Conservation (phyloP, 352 stramenopile species). For the Globisporangium spinosum region DNA sequence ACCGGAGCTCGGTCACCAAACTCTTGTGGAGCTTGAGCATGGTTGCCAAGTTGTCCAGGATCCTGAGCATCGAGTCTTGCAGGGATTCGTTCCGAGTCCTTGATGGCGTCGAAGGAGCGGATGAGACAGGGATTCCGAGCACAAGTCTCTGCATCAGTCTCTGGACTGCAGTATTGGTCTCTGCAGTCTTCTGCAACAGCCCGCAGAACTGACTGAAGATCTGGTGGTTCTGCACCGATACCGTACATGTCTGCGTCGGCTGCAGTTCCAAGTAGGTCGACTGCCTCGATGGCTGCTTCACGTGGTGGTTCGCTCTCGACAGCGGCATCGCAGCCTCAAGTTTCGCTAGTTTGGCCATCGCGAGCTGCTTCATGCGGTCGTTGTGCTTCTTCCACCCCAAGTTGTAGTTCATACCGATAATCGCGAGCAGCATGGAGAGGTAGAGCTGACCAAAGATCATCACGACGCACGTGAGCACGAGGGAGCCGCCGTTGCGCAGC, state of each 20-base stretch:
- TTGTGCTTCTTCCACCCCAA: conserved; percentile 34
- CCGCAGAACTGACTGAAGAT: conserved; percentile 9
- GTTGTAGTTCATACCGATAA: conserved; percentile 55
- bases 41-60: conserved; percentile 19
- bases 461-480: conserved; percentile 35
- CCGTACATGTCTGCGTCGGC: background rate
- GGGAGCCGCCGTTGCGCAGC: conserved; percentile 29
- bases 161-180: conserved; percentile 21
- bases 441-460: conserved; percentile 60
- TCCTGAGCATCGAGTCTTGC: background rate
- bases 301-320: background rate
- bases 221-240: conserved; percentile 6
- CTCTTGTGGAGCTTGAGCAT: conserved; percentile 35
- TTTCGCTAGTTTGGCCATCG: background rate
- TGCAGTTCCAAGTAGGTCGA: background rate
- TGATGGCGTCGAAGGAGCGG: background rate
- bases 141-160: background rate
- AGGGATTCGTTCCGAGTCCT: background rate
- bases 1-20: background rate
- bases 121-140: background rate
- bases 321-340: background rate
- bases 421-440: conserved; percentile 52
- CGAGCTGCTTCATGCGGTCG: conserved; percentile 7
- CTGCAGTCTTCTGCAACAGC: conserved; percentile 1
- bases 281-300: background rate